phyloP scores from a whole-genome alignment of 1,284 basidiomycete species.

The Irpex lacteus region DNA sequence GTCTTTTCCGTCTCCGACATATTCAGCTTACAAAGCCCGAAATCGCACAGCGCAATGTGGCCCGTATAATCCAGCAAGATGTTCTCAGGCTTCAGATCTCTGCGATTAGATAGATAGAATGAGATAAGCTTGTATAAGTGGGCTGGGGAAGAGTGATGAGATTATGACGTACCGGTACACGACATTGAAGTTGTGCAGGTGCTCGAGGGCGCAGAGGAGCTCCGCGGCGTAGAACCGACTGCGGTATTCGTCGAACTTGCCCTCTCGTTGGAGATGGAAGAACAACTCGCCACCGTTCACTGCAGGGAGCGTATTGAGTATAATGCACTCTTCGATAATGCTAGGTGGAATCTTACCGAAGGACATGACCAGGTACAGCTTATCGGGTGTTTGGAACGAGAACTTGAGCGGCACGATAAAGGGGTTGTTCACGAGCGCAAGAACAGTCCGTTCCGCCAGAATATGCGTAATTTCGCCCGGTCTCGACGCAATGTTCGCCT shows the following conservation, averaged over 20 bases:
- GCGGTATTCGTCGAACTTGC: constrained; percentile 92
- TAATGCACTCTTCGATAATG: neutral
- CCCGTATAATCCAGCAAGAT: constrained; percentile 97
- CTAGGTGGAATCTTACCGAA: constrained; percentile 56
- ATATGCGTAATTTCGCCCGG: constrained; percentile 98
- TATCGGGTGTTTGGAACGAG: constrained; percentile 97
- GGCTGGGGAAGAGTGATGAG: neutral
- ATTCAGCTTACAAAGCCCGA: constrained; percentile 98
- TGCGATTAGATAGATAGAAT: constrained; percentile 25
- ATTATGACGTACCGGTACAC: constrained; percentile 78
- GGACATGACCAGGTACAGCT: constrained; percentile 96
- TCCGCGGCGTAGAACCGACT: constrained; percentile 98
- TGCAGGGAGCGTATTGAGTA: constrained; percentile 25
- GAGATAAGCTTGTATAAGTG: neutral
- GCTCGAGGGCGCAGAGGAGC: constrained; percentile 91
- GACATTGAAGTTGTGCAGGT: constrained; percentile 96
- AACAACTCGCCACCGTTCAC: constrained; percentile 98
- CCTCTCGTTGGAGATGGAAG: constrained; percentile 96
- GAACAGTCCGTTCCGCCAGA: constrained; percentile 93
- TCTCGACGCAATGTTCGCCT: constrained; percentile 96
- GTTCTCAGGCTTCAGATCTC: constrained; percentile 97
- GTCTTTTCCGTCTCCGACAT: constrained; percentile 99
- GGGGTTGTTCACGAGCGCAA: constrained; percentile 97
- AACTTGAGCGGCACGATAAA: constrained; percentile 99
- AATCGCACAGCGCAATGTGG: constrained; percentile 98